phyloP scores from a whole-genome alignment of 2,329 filamentous ascomycete species.

The Alternaria conjuncta region DNA sequence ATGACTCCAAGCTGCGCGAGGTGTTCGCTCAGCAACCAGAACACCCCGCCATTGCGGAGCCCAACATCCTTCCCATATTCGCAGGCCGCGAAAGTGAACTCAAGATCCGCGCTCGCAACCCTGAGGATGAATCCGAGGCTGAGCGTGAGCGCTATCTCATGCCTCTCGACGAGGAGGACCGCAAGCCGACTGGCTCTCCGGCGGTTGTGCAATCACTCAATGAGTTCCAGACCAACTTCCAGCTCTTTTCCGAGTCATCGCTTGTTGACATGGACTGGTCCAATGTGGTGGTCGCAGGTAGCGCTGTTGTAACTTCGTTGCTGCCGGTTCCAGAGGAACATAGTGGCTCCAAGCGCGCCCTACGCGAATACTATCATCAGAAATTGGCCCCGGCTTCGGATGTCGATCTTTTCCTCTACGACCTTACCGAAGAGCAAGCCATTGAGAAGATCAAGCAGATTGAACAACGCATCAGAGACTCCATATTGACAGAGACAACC shows the following conservation, averaged over 20 bases:
- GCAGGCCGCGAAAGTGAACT: constrained; percentile 60
- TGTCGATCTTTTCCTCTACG: constrained; percentile 86
- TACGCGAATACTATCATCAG: constrained; percentile 75
- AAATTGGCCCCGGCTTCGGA: constrained; percentile 82
- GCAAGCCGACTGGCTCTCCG: constrained; percentile 67
- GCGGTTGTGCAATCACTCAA: constrained; percentile 71
- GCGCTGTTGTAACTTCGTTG: constrained; percentile 79
- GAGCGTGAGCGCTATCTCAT: constrained; percentile 73
- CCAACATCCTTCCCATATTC: constrained; percentile 74
- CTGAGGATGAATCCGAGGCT: constrained; percentile 63
- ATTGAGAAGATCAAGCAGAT: constrained; percentile 85
- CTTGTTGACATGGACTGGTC: constrained; percentile 79
- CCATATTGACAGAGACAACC: constrained; percentile 81
- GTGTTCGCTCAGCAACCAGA: constrained; percentile 72
- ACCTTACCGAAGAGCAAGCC: constrained; percentile 76
- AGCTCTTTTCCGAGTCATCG: constrained; percentile 79
- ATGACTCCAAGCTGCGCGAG: constrained; percentile 70
- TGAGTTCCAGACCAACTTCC: constrained; percentile 81
- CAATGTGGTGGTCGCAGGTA: constrained; percentile 82
- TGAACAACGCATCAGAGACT: constrained; percentile 75
- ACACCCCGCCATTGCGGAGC: constrained; percentile 62
- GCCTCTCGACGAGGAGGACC: constrained; percentile 66
- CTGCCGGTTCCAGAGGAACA: constrained; percentile 66
- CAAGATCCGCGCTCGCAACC: constrained; percentile 67
- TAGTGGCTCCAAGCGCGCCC: constrained; percentile 48